A percentile compares a stretch with the other conserved stretches of the same genome.
These are phyloP conservation scores for Vicia sativa DNA, from an alignment of 306 rosid genomes.

Conservation along the genomic window DNA sequence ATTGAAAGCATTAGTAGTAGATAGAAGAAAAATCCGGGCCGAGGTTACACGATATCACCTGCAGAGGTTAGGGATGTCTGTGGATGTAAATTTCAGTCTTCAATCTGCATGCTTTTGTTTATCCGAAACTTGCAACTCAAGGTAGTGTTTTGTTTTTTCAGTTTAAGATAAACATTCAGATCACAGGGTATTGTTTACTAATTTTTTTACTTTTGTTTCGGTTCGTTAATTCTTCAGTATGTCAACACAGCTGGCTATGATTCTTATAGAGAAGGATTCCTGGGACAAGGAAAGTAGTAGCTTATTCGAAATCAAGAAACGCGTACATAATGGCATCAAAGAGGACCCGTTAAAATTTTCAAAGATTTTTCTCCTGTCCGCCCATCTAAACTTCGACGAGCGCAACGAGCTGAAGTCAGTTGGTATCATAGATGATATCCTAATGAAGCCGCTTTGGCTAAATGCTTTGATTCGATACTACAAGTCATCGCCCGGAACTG, in stretches of 20 bases:
- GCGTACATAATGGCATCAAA: slow-evolving; percentile 42
- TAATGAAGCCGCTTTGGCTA: slow-evolving; percentile 74
- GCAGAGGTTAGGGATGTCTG: slow-evolving; percentile 80
- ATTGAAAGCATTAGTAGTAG: slow-evolving; percentile 71
- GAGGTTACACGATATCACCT: slow-evolving; percentile 83
- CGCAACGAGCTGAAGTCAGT: slow-evolving; percentile 55
- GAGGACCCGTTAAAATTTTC: slow-evolving; percentile 48
- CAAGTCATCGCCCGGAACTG: slow-evolving; percentile 69
- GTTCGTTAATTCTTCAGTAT: slow-evolving; percentile 40
- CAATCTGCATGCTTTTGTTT: not conserved
- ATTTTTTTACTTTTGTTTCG: slow-evolving; percentile 28
- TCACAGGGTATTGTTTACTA: slow-evolving; percentile 18
- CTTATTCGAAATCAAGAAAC: slow-evolving; percentile 44
- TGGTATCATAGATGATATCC: slow-evolving; percentile 61
- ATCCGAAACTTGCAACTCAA: slow-evolving; percentile 49
- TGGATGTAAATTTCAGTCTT: slow-evolving; percentile 53
- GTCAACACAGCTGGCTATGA: slow-evolving; percentile 56
- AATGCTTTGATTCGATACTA: slow-evolving; percentile 59
- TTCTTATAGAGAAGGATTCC: slow-evolving; percentile 75
- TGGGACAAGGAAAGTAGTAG: slow-evolving; percentile 64
- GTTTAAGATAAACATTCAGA: slow-evolving; percentile 2
- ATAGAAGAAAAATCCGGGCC: slow-evolving; percentile 67
- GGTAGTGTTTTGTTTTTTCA: slow-evolving; percentile 48
- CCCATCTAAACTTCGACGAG: slow-evolving; percentile 46
- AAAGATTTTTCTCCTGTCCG: slow-evolving; percentile 73